Evolutionary conservation across 306 rosid genomes (phyloP).

Genomic region (Argentina anserina): DNA sequence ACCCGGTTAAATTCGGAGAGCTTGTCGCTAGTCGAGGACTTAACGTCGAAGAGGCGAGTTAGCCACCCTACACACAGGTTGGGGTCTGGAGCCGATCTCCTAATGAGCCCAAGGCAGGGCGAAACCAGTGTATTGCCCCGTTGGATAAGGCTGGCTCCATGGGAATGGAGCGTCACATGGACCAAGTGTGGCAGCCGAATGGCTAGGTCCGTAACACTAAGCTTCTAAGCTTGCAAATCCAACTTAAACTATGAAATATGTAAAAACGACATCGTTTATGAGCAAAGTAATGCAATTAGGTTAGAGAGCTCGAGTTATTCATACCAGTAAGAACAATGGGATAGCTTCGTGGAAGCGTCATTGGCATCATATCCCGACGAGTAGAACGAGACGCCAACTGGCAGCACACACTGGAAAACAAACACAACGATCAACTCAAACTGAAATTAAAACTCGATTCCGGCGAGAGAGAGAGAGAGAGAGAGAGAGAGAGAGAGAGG

Average conservation of each 20-base stretch:
- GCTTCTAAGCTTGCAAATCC: not conserved
- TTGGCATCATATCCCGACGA: conserved; percentile 66
- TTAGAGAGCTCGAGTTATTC: conserved; percentile 11
- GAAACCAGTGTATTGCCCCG: too few relatives aligned
- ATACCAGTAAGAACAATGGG: conserved; percentile 95
- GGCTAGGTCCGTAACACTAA: too few relatives aligned
- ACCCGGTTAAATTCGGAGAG: too few relatives aligned
- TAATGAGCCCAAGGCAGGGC: too few relatives aligned
- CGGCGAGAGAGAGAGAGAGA: not conserved
- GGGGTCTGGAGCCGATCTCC: too few relatives aligned
- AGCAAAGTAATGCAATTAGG: not conserved
- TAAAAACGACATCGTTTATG: not conserved
- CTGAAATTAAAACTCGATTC: conserved; percentile 19
- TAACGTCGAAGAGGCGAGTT: too few relatives aligned
- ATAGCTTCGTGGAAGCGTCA: conserved; percentile 85
- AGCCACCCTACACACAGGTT: too few relatives aligned
- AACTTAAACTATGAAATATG: not conserved
- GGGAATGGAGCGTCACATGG: too few relatives aligned
- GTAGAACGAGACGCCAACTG: conserved; percentile 81
- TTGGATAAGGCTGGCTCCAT: too few relatives aligned
- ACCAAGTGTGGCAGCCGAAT: too few relatives aligned
- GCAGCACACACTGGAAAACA: conserved; percentile 78
- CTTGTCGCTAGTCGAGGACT: too few relatives aligned
- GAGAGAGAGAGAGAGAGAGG: too few relatives aligned
- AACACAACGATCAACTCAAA: not conserved